A percentile compares a stretch with the other conserved stretches of the same genome.
Conservation (phyloP, 371 early-diverging fungal genomes). For the Zychaea mexicana region DNA sequence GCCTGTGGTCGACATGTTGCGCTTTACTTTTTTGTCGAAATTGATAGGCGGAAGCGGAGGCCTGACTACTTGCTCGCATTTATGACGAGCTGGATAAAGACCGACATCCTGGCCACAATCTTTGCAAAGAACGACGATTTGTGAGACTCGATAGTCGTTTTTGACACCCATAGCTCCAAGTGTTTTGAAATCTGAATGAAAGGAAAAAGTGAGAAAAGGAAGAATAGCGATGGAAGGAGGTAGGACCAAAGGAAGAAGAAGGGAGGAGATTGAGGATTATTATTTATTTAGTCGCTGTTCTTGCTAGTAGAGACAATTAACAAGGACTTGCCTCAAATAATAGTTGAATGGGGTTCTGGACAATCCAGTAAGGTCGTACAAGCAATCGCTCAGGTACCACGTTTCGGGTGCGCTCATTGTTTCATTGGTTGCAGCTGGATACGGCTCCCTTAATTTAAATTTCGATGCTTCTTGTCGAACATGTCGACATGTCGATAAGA, state of each 20-base stretch:
- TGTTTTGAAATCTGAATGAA: constrained; percentile 4
- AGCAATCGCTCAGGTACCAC: not conserved
- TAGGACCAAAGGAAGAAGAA: not conserved
- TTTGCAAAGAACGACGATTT: constrained; percentile 63
- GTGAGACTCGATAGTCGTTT: constrained; percentile 68
- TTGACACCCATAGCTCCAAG: constrained; percentile 35
- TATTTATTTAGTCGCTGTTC: too few species aligned
- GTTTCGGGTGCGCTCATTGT: not conserved
- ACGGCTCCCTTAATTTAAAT: too few species aligned
- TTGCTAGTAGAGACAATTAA: too few species aligned
- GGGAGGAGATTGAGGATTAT: not conserved
- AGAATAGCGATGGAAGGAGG: not conserved
- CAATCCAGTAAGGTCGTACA: constrained; percentile 1
- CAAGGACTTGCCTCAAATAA: not conserved
- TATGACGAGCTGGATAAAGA: constrained; percentile 66
- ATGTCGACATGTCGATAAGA: too few species aligned
- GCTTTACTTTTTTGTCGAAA: not conserved
- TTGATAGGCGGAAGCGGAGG: constrained; percentile 40
- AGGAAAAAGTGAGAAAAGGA: not conserved
- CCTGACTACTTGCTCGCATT: constrained; percentile 47
- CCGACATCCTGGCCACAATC: constrained; percentile 75
- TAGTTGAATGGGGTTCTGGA: not conserved
- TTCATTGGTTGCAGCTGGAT: constrained; percentile 4
- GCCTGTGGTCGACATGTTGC: not conserved
- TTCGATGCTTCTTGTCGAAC: too few species aligned